A percentile compares a stretch with the other conserved stretches of the same genome.
Conservation (phyloP, 2,329 filamentous ascomycete genomes). For the Ilyonectria destructans region DNA sequence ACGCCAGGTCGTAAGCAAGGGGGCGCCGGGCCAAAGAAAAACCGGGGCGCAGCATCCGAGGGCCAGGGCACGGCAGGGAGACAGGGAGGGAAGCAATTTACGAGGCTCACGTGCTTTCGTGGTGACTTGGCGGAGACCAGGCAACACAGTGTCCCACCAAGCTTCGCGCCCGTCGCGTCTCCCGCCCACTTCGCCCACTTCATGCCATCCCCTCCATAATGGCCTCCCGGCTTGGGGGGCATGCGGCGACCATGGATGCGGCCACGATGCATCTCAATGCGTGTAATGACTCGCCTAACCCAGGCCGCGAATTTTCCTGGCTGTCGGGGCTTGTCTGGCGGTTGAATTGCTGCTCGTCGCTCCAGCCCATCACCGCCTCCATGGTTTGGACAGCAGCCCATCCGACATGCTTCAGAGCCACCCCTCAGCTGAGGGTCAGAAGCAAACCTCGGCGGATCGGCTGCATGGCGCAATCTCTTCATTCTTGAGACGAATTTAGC, state of each 20-base stretch:
- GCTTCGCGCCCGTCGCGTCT: conserved; percentile 63
- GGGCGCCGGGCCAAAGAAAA: conserved; percentile 14
- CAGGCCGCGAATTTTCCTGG: conserved; percentile 42
- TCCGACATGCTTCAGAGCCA: conserved; percentile 39
- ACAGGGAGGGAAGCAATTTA: conserved; percentile 28
- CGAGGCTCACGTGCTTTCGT: conserved; percentile 62
- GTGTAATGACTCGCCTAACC: not conserved
- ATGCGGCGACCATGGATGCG: conserved; percentile 51
- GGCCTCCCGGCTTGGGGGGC: conserved; percentile 27
- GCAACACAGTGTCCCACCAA: conserved; percentile 54
- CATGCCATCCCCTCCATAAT: conserved; percentile 58
- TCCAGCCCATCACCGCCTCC: conserved; percentile 9
- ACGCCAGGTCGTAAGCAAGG: conserved; percentile 20
- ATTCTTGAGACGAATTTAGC: conserved; percentile 45
- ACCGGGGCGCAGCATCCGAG: conserved; percentile 6
- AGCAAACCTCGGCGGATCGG: conserved; percentile 47
- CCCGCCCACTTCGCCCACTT: conserved; percentile 59
- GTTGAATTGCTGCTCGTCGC: conserved; percentile 39
- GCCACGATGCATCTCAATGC: conserved; percentile 29
- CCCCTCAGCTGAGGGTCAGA: conserved; percentile 47
- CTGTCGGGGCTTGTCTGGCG: conserved; percentile 38
- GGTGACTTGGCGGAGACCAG: conserved; percentile 57
- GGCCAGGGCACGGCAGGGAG: conserved; percentile 9
- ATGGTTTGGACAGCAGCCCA: conserved; percentile 29
- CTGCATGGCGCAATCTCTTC: conserved; percentile 49